Evolutionary conservation across 2,329 filamentous ascomycete genomes (phyloP).

Genomic region (Aureobasidium pullulans): DNA sequence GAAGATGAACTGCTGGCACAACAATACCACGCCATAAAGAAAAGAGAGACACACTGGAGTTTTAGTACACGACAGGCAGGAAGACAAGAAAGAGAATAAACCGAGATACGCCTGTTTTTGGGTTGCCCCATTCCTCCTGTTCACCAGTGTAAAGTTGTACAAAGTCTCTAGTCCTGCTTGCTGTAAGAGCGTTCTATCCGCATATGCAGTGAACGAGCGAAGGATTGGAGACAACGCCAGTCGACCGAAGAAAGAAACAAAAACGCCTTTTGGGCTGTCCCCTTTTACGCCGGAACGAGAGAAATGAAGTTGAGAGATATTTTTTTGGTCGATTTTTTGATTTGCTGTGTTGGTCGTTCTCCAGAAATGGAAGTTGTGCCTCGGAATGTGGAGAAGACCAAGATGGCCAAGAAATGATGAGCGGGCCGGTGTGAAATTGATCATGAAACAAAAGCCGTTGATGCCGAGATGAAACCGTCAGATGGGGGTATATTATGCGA

Average conservation of each 20-base stretch:
- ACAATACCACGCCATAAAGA: neutral
- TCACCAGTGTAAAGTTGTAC: conserved; percentile 2
- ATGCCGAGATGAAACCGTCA: conserved; percentile 13
- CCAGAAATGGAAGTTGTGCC: conserved; percentile 2
- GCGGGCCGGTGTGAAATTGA: conserved; percentile 5
- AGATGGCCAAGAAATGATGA: conserved; percentile 2
- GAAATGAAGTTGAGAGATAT: neutral
- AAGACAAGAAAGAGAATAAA: neutral
- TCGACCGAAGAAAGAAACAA: neutral
- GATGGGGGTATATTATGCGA: conserved; percentile 12
- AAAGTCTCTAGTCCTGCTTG: neutral
- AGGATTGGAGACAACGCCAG: conserved; percentile 4
- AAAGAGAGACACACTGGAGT: neutral
- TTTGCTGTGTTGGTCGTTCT: neutral
- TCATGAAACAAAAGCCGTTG: conserved; percentile 14
- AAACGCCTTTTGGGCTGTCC: neutral
- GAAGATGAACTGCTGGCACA: neutral
- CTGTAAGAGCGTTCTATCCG: conserved; percentile 5
- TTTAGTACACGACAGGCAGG: neutral
- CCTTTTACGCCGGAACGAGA: neutral
- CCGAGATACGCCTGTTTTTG: neutral
- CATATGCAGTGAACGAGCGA: conserved; percentile 2
- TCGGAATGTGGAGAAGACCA: conserved; percentile 6
- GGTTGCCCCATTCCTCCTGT: conserved; percentile 8
- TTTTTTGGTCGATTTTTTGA: conserved; percentile 4